phyloP scores from a whole-genome alignment of 768 basidiomycete species.

The Leccinum pellstonianum region DNA sequence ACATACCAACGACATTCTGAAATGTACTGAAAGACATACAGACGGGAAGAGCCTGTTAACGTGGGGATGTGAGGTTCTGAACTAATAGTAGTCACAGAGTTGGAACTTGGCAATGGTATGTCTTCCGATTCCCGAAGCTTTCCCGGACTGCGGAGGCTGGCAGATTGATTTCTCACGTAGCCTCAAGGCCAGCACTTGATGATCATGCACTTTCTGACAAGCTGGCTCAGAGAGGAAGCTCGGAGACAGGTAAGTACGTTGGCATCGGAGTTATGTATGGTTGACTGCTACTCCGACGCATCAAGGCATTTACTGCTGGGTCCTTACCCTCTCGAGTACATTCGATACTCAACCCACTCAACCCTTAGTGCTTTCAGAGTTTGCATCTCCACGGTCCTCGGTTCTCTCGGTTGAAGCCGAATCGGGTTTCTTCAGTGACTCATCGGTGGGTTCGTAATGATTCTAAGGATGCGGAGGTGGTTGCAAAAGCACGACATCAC shows the following conservation, averaged over 20 bases:
- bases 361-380: conserved; percentile 6
- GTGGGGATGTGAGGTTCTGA: not conserved
- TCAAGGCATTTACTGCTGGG: conserved; percentile 4
- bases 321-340: conserved; percentile 6
- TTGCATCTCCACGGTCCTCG: conserved; percentile 8
- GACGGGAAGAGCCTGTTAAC: not conserved
- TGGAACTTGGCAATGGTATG: too few relatives aligned
- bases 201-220: not conserved
- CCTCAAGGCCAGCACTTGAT: not conserved
- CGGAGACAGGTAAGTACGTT: not conserved
- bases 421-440: conserved; percentile 40
- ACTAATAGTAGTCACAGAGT: too few relatives aligned
- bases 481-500: conserved; percentile 34
- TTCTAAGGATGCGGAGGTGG: conserved; percentile 54
- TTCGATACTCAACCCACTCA: conserved; percentile 6
- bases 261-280: not conserved
- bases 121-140: too few relatives aligned
- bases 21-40: conserved; percentile 27
- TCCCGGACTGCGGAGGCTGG: not conserved
- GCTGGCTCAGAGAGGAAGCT: not conserved
- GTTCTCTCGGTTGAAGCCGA: conserved; percentile 36
- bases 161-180: not conserved
- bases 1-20: conserved; percentile 42
- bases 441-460: conserved; percentile 69
- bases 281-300: not conserved